Evolutionary conservation across 306 rosid species (phyloP).

Genomic region (Sechiopsis laciniata): DNA sequence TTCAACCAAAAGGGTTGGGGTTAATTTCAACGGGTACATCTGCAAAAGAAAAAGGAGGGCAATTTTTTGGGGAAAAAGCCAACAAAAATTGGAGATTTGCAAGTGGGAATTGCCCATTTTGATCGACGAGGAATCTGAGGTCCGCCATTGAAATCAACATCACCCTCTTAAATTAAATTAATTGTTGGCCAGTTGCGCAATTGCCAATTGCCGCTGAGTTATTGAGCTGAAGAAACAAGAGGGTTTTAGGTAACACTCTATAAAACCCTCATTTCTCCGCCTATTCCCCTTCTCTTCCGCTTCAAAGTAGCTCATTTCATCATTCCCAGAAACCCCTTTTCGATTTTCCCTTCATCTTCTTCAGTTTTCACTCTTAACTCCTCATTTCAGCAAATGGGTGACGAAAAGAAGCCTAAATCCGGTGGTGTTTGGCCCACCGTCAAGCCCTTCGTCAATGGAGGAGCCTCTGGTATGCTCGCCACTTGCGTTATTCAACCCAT

Average conservation of each 20-base stretch:
- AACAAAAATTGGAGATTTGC: neutral
- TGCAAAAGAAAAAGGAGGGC: neutral
- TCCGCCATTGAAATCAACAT: slow-evolving; percentile 17
- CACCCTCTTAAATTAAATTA: slow-evolving; percentile 12
- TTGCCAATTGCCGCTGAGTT: slow-evolving; percentile 12
- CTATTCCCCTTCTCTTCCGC: neutral
- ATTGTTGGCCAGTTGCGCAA: neutral
- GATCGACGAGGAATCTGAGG: slow-evolving; percentile 8
- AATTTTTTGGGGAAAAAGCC: neutral
- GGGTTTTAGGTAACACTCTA: slow-evolving; percentile 13
- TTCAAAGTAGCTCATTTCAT: neutral
- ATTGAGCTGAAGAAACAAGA: neutral
- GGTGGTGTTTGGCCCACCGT: too few relatives aligned
- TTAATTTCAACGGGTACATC: too few relatives aligned
- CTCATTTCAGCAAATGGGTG: slow-evolving; percentile 31
- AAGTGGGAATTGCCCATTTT: slow-evolving; percentile 14
- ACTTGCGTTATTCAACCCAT: too few relatives aligned
- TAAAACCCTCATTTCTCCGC: neutral
- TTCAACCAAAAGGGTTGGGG: too few relatives aligned
- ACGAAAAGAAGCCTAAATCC: too few relatives aligned
- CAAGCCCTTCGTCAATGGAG: too few relatives aligned
- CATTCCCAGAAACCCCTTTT: neutral
- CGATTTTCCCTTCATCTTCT: neutral
- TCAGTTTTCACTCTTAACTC: slow-evolving; percentile 17
- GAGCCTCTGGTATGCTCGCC: too few relatives aligned